Evolutionary conservation across 768 basidiomycete species (phyloP).

Genomic region (Kwoniella bestiolae): DNA sequence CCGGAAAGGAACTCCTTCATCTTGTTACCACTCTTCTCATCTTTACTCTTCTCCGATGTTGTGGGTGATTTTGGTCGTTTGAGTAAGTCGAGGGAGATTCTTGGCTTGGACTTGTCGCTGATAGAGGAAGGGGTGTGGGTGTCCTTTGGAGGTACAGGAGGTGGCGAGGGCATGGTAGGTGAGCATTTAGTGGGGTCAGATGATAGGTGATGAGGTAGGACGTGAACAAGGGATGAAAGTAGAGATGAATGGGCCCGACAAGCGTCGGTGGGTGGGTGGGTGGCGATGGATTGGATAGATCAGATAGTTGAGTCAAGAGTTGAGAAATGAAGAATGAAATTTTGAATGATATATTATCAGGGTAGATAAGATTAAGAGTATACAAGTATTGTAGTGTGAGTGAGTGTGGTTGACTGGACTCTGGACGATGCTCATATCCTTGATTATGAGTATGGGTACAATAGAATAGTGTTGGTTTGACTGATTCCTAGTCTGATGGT

Average conservation of each 20-base stretch:
- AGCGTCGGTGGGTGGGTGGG: neutral
- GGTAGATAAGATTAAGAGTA: slow-evolving; percentile 6
- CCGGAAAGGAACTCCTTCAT: slow-evolving; percentile 20
- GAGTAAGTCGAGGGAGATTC: neutral
- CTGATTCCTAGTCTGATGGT: neutral
- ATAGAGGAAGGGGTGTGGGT: neutral
- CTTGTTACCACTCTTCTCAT: slow-evolving; percentile 4
- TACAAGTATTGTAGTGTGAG: neutral
- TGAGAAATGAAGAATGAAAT: neutral
- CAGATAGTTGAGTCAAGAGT: neutral
- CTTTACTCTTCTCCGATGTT: neutral
- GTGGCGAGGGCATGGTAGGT: slow-evolving; percentile 6
- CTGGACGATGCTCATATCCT: too few relatives aligned
- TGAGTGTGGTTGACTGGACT: slow-evolving; percentile 8
- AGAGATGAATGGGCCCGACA: neutral
- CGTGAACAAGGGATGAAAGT: too few relatives aligned
- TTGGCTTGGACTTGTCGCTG: neutral
- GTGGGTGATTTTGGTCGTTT: slow-evolving; percentile 8
- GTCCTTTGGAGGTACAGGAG: slow-evolving; percentile 17
- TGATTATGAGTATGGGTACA: too few relatives aligned
- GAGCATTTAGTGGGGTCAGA: too few relatives aligned
- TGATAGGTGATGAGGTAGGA: neutral
- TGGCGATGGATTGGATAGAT: neutral
- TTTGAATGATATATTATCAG: neutral
- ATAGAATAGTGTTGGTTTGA: neutral